Percentiles rank a stretch among this genome's conserved stretches.
Evolutionary conservation across 495 filamentous ascomycete species (phyloP).

Genomic region (Aspergillus sclerotiicarbonarius): DNA sequence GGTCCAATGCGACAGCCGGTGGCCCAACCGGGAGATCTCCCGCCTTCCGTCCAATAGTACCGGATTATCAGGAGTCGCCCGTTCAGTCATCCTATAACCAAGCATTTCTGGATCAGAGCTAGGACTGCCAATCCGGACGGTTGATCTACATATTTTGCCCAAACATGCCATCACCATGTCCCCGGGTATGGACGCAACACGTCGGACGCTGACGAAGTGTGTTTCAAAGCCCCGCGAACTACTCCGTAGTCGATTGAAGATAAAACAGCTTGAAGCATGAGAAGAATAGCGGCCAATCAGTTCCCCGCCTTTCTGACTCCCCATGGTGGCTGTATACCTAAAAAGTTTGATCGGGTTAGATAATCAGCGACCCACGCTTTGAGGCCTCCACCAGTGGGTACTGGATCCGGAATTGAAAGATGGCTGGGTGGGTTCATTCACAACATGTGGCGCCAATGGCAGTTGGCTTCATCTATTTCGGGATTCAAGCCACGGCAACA

Average conservation of each 20-base stretch:
- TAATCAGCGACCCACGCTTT: no score
- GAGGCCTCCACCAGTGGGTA: no score
- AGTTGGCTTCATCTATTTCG: background rate
- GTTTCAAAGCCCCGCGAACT: background rate
- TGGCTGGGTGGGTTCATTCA: background rate
- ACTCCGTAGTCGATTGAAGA: no score
- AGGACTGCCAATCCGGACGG: background rate
- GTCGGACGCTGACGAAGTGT: background rate
- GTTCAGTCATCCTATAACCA: background rate
- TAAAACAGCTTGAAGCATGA: background rate
- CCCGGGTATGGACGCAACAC: background rate
- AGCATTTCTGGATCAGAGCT: slow-evolving; percentile 4
- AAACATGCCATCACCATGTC: background rate
- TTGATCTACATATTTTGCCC: slow-evolving; percentile 2
- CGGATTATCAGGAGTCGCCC: background rate
- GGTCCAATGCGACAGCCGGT: slow-evolving; percentile 1
- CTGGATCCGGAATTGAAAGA: background rate
- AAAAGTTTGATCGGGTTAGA: no score
- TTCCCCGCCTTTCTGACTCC: background rate
- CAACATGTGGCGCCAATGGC: background rate
- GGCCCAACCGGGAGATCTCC: slow-evolving; percentile 5
- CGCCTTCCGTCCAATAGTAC: background rate
- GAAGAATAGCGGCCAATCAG: background rate
- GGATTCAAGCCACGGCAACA: background rate
- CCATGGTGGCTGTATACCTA: no score